These are phyloP conservation scores for Kazachstania sp. DNA, from an alignment of 1,139 yeast species.

Conservation along the genomic window DNA sequence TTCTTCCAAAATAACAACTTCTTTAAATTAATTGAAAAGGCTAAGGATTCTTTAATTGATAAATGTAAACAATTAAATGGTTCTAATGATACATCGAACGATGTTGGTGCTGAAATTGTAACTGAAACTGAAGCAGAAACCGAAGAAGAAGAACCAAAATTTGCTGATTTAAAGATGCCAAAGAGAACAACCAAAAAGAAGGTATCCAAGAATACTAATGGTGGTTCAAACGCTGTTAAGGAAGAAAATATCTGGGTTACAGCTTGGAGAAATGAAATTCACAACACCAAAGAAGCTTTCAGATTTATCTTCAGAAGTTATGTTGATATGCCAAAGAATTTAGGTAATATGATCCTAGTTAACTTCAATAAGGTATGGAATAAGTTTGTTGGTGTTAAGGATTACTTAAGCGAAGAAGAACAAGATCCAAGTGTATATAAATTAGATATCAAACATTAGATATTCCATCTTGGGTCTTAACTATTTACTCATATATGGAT, in stretches of 20 bases:
- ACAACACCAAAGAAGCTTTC: conserved; percentile 54
- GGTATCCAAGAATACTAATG: conserved; percentile 16
- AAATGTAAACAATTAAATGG: conserved; percentile 6
- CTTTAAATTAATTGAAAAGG: conserved; percentile 23
- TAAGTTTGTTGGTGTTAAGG: conserved; percentile 49
- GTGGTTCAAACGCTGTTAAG: background rate
- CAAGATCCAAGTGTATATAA: conserved; percentile 21
- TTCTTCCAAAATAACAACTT: conserved; percentile 28
- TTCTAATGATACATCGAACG: conserved; percentile 8
- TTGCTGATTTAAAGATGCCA: conserved; percentile 3
- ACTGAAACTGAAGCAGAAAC: conserved; percentile 13
- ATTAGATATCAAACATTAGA: conserved; percentile 16
- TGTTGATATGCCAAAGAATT: conserved; percentile 54
- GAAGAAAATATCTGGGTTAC: conserved; percentile 22
- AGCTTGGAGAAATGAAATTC: conserved; percentile 47
- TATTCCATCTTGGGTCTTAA: background rate
- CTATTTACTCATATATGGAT: background rate
- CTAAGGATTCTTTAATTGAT: conserved; percentile 15
- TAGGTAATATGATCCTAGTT: conserved; percentile 44
- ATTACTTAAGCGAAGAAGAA: conserved; percentile 27
- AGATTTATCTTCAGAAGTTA: conserved; percentile 62
- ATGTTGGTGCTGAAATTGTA: background rate
- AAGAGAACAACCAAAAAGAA: conserved; percentile 17
- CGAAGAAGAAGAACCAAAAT: conserved; percentile 1
- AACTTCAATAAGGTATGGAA: conserved; percentile 61